Base-by-base conservation (phyloP, 73 alveolate genomes). In the Durusdinium trenchii region DNA sequence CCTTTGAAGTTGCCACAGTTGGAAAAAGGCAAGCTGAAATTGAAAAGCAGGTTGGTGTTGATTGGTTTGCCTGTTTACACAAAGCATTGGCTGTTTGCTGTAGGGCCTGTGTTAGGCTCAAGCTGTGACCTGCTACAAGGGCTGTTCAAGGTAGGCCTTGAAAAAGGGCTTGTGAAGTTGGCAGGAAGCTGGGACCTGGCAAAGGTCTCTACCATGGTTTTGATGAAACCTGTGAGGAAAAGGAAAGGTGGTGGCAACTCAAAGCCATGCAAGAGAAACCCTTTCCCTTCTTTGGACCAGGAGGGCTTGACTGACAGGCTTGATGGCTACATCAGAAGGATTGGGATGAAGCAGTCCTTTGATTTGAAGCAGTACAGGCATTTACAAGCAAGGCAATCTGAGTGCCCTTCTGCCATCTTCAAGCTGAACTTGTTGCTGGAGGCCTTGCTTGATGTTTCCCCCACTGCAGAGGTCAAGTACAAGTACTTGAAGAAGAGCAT, bases 111-210 rank as follows among this genome's bases (percentile, higher is more conserved):
- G 32, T 32, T 4, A 71, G 51, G 84, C 28, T 51, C 38, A 16
- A 16, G 12, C 23, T 12, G 6, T 18, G 84, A 28, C 18, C 84
- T 6, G 32, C 52, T 51, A 71, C 6, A 35, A 36, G 84, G 14
- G 84, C 35, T 18, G 18, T n/a, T n/a, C n/a, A 26, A 12, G 3
- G 47, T 71, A 6, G 47, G 84, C 84, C 84, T 36, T 71, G 84
- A 47, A 71, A 71, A 36, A 71, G 84, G 84, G 84, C 84, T 32
- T n/a, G n/a, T n/a, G n/a, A n/a, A n/a, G n/a, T n/a, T n/a, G n/a
- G n/a, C n/a, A n/a, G n/a, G n/a, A n/a, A n/a, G n/a, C n/a, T n/a
- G n/a, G n/a, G n/a, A n/a, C n/a, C n/a, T n/a, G n/a, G n/a, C n/a
- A n/a, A n/a, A n/a, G n/a, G n/a, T n/a, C n/a, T n/a, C n/a, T n/a